Evolutionary conservation across 2,329 filamentous ascomycete species (phyloP), one percentile per base, ranked within the genome.

Genomic region (Aspergillus thermomutatus): DNA sequence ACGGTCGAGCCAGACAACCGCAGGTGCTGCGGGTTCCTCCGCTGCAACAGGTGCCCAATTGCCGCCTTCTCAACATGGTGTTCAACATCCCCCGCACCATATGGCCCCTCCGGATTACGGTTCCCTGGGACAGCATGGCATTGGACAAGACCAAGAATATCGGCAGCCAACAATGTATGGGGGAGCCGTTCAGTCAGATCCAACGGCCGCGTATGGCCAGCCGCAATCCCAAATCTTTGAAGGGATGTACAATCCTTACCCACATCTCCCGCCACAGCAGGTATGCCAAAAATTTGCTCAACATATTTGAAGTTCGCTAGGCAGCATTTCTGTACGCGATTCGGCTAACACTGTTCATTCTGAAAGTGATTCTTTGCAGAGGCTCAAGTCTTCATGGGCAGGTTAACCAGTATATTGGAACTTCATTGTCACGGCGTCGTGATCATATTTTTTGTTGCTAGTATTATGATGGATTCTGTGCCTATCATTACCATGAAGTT

Each of bases 121-220:
- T 58, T 72, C 80, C 59, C 82, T 90, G 72, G 80, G 80, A 46
- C 80, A 84, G 46, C 88, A 90, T 68, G 77, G 79, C 54, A 82
- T 92, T 59, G 80, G 81, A 19, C 81, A 85, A 49, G 89, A 92
- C 54, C 83, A 88, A 64, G 90, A 94, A 65, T 96, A 96, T 73
- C 88, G 91, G 60, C 86, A 90, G 69, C 86, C 86, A 47, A 84
- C 84, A 68, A 93, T 96, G 85, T 97, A 96, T 71, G 82, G 88
- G 28, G 87, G 87, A 54, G 87, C 91, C 62, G 89, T 92, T 56
- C 90, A 91, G 64, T 80, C 87, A 14, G 88, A 89, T 50, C 85
- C 89, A 11, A 82, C 85, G 49, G 83, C 84, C 52, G 83, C 84
- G 11, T 95, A 95, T 71, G 89, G 87, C 14, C 91, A 94, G 68